These are phyloP conservation scores for Staphylotrichum longicolle DNA, from an alignment of 495 filamentous ascomycete genomes.

Conservation along the genomic window DNA sequence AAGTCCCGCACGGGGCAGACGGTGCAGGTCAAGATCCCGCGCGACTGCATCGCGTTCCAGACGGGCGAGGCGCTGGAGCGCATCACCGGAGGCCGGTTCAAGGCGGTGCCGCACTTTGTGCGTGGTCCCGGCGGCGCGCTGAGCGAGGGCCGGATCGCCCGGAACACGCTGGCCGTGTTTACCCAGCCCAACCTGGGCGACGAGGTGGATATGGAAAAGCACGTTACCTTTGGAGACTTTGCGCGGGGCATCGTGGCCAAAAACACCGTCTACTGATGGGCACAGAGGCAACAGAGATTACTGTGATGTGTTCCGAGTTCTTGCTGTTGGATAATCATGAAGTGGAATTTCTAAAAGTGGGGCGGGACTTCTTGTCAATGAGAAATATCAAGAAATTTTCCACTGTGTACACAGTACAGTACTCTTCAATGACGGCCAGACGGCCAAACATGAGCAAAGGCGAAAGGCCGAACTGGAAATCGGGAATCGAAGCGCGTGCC, in stretches of 20 bases:
- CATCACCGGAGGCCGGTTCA: constrained; percentile 85
- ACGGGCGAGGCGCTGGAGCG: constrained; percentile 88
- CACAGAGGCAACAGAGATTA: not conserved
- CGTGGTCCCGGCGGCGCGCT: constrained; percentile 58
- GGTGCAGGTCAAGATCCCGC: constrained; percentile 85
- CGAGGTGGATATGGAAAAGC: constrained; percentile 69
- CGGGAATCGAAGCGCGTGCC: no score
- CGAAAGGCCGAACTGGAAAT: no score
- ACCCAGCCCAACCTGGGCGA: constrained; percentile 94
- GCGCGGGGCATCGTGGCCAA: constrained; percentile 77
- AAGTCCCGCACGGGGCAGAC: constrained; percentile 73
- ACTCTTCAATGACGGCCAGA: no score
- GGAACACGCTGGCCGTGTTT: constrained; percentile 95
- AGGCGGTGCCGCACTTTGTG: constrained; percentile 95
- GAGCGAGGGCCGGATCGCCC: constrained; percentile 58
- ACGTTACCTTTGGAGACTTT: constrained; percentile 82
- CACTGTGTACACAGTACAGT: no score
- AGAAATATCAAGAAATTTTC: no score
- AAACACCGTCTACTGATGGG: constrained; percentile 58
- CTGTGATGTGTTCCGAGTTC: no score
- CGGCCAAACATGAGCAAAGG: no score
- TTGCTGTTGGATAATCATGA: no score
- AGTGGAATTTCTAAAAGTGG: no score
- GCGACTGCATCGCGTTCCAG: constrained; percentile 91
- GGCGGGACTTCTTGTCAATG: no score